Conservation (phyloP, 2,329 filamentous ascomycete species). For the Beauveria brongniartii region DNA sequence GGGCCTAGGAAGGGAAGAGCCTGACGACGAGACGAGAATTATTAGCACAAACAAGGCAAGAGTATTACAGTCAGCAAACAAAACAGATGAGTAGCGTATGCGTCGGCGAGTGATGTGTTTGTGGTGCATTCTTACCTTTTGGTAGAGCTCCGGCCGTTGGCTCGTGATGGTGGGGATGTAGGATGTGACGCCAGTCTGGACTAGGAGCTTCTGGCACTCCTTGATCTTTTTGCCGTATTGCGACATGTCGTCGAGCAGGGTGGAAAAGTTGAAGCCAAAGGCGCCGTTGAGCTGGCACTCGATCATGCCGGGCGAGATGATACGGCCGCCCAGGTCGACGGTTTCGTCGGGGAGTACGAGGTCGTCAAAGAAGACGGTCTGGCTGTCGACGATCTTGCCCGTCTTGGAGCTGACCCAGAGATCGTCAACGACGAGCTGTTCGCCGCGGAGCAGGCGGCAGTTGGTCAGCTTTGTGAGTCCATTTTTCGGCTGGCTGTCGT, state of each 20-base stretch:
- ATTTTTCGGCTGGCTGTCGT: constrained; percentile 27
- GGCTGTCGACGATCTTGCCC: constrained; percentile 72
- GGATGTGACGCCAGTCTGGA: constrained; percentile 76
- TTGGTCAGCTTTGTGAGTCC: constrained; percentile 84
- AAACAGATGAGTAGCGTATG: not conserved
- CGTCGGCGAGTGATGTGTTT: not conserved
- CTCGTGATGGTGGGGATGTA: constrained; percentile 83
- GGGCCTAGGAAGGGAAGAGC: constrained; percentile 71
- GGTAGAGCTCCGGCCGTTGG: constrained; percentile 73
- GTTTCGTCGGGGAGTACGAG: constrained; percentile 62
- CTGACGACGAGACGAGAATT: constrained; percentile 22
- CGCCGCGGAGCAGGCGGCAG: constrained; percentile 65
- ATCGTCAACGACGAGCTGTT: constrained; percentile 63
- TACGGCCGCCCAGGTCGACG: constrained; percentile 73
- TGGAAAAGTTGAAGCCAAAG: constrained; percentile 88
- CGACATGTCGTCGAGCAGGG: constrained; percentile 58
- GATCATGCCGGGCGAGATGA: constrained; percentile 78
- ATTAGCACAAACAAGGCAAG: not conserved
- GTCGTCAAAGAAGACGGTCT: constrained; percentile 60
- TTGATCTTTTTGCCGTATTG: constrained; percentile 66
- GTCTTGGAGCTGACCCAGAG: constrained; percentile 81
- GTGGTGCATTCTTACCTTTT: constrained; percentile 43
- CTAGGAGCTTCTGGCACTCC: constrained; percentile 61
- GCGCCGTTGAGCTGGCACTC: constrained; percentile 89
- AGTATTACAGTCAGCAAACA: not conserved